Evolutionary conservation across 768 basidiomycete species (phyloP).

Genomic region (Boletus vinaceobasis): DNA sequence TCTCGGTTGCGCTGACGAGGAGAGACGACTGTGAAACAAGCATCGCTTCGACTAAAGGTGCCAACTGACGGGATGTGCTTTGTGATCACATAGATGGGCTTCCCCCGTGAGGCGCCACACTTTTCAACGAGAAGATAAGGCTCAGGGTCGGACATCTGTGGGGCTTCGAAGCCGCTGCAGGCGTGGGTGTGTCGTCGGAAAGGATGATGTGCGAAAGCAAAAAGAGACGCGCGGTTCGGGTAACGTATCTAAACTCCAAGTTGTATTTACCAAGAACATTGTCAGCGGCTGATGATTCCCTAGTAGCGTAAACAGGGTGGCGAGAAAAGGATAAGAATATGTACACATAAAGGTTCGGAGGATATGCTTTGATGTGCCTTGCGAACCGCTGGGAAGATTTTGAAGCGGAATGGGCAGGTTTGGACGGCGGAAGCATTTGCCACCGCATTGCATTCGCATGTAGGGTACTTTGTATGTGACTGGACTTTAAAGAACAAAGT

Average conservation of each 20-base stretch:
- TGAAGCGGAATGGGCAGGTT: conserved; percentile 15
- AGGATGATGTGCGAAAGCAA: conserved; percentile 26
- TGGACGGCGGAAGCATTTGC: conserved; percentile 18
- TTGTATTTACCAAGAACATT: conserved; percentile 30
- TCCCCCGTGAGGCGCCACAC: conserved; percentile 40
- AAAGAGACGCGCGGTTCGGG: conserved; percentile 19
- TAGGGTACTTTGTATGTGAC: conserved; percentile 18
- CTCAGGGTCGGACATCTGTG: conserved; percentile 26
- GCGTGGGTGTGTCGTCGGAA: conserved; percentile 8
- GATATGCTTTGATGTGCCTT: conserved; percentile 25
- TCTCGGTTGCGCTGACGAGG: conserved; percentile 27
- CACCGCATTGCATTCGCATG: conserved; percentile 24
- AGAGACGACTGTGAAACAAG: conserved; percentile 16
- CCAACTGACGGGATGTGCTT: conserved; percentile 40
- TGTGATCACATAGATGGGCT: conserved; percentile 42
- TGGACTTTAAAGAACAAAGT: conserved; percentile 22
- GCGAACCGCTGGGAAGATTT: conserved; percentile 19
- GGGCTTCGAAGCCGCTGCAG: conserved; percentile 9
- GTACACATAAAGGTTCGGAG: conserved; percentile 28
- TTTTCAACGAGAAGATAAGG: conserved; percentile 41
- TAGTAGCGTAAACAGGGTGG: conserved; percentile 27
- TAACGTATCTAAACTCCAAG: conserved; percentile 26
- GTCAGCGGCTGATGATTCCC: conserved; percentile 25
- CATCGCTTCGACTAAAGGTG: conserved; percentile 3
- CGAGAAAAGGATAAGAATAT: conserved; percentile 30